Evolutionary conservation across 2,329 filamentous ascomycete genomes (phyloP).

Genomic region (Aspergillus brunneoviolaceus): DNA sequence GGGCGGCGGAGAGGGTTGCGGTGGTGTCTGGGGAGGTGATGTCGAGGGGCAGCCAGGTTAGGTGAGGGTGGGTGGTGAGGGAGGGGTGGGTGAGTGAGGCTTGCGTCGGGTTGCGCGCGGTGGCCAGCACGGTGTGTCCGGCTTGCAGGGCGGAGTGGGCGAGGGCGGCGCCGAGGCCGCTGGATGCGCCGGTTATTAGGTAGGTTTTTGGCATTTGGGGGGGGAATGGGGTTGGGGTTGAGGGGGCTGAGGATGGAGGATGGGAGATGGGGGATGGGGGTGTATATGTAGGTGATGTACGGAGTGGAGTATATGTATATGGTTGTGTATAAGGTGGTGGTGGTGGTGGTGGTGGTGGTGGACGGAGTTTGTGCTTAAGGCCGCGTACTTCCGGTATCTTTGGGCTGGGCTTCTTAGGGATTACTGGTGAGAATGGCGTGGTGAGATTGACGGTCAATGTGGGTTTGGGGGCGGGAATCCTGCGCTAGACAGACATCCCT

Average conservation of each 20-base stretch:
- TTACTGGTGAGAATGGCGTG: no score
- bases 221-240: not conserved
- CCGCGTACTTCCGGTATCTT: no score
- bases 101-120: not conserved
- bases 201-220: not conserved
- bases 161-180: not conserved
- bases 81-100: not conserved
- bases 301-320: no score
- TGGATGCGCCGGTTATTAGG: not conserved
- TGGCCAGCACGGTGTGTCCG: not conserved
- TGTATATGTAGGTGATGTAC: no score
- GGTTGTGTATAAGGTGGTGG: no score
- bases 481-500: no score
- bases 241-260: no score
- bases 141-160: not conserved
- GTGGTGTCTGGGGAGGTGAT: not conserved
- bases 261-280: not conserved
- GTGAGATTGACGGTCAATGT: no score
- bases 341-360: no score
- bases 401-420: no score
- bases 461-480: no score
- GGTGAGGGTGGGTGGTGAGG: not conserved
- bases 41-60: not conserved
- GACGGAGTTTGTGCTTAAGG: no score
- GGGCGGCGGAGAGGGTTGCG: not conserved